Evolutionary conservation across 2,329 filamentous ascomycete species (phyloP).

Genomic region (Fusarium vanettenii): DNA sequence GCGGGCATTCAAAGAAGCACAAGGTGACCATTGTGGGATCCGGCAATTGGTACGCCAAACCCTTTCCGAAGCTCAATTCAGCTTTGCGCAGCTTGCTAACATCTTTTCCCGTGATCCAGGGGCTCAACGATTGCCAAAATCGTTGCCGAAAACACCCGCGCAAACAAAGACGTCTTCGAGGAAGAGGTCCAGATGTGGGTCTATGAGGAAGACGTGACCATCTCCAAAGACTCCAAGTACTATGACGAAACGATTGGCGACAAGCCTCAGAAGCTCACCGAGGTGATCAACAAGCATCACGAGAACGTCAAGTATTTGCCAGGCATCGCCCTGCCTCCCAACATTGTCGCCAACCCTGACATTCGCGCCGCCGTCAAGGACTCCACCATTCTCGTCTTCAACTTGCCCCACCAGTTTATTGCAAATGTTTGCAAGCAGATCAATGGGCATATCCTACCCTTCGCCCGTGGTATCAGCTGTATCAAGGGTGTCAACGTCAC

Average conservation of each 20-base stretch:
- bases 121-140: constrained; percentile 98
- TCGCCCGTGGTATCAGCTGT: constrained; percentile 92
- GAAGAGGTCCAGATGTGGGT: constrained; percentile 98
- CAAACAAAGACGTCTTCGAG: constrained; percentile 84
- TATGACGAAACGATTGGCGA: constrained; percentile 73
- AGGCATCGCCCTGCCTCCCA: constrained; percentile 83
- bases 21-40: constrained; percentile 95
- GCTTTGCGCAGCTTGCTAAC: background rate
- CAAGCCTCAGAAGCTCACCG: constrained; percentile 85
- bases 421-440: constrained; percentile 85
- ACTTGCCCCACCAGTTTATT: constrained; percentile 97
- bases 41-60: constrained; percentile 82
- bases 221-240: constrained; percentile 78
- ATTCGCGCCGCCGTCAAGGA: constrained; percentile 82
- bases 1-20: constrained; percentile 76
- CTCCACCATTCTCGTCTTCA: constrained; percentile 93
- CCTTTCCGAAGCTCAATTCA: background rate
- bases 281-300: constrained; percentile 89
- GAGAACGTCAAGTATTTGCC: constrained; percentile 99
- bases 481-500: constrained; percentile 98
- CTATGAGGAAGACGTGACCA: constrained; percentile 87
- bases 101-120: constrained; percentile 60
- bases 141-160: constrained; percentile 88
- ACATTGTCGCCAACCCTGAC: constrained; percentile 86
- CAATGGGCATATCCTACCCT: constrained; percentile 89